Evolutionary conservation across 495 filamentous ascomycete genomes (phyloP).

Genomic region (Tuber borchii): DNA sequence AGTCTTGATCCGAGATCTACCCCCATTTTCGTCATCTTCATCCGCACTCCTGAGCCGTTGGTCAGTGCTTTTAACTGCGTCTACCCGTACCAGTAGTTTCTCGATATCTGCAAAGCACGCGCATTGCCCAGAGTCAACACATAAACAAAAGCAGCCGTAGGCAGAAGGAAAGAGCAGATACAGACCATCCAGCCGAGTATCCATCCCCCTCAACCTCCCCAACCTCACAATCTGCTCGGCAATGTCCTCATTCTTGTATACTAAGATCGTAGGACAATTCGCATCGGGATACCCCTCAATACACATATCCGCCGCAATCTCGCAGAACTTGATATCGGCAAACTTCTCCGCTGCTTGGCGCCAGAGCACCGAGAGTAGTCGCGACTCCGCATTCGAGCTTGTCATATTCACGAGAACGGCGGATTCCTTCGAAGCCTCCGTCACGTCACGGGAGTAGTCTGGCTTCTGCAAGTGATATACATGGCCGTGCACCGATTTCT

Average conservation of each 20-base stretch:
- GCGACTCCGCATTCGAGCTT: slow-evolving; percentile 73
- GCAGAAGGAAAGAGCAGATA: slow-evolving; percentile 8
- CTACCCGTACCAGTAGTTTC: slow-evolving; percentile 69
- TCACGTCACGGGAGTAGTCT: slow-evolving; percentile 87
- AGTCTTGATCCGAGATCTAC: slow-evolving; percentile 42
- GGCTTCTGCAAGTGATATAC: slow-evolving; percentile 93
- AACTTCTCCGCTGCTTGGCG: slow-evolving; percentile 70
- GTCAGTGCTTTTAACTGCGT: slow-evolving; percentile 69
- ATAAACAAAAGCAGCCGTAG: neutral
- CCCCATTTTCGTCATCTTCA: slow-evolving; percentile 54
- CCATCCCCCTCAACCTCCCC: slow-evolving; percentile 63
- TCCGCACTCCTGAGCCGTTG: slow-evolving; percentile 63
- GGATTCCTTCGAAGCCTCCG: slow-evolving; percentile 69
- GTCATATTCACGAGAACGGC: slow-evolving; percentile 83
- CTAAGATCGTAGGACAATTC: slow-evolving; percentile 88
- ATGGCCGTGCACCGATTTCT: slow-evolving; percentile 70
- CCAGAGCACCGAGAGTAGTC: slow-evolving; percentile 80
- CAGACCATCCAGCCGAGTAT: slow-evolving; percentile 60
- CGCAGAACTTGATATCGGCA: slow-evolving; percentile 94
- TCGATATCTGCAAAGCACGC: slow-evolving; percentile 52
- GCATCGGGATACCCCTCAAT: slow-evolving; percentile 93
- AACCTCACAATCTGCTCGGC: slow-evolving; percentile 80
- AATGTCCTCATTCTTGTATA: slow-evolving; percentile 89
- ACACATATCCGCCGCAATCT: slow-evolving; percentile 86
- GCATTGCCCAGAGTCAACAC: neutral